Evolutionary conservation across 2,329 filamentous ascomycete species (phyloP).

Genomic region (Cladosporium velox): DNA sequence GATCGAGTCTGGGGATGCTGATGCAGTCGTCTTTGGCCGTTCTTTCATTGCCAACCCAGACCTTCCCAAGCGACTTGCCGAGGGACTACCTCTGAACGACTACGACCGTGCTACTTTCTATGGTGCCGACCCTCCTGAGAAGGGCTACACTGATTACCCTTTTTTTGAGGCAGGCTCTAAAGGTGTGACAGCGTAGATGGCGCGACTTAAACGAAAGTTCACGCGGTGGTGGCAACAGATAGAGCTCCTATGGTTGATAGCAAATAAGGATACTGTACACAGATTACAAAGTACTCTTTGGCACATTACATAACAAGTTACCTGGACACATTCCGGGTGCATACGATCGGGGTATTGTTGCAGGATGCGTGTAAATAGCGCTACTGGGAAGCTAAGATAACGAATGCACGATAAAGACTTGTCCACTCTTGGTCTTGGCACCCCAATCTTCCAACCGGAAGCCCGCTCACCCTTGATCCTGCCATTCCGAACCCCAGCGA

Average conservation of each 20-base stretch:
- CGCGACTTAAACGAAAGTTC: not conserved
- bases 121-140: conserved; percentile 26
- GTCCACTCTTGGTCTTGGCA: conserved; percentile 7
- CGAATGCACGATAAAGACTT: not conserved
- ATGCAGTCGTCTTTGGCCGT: conserved; percentile 51
- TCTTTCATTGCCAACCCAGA: conserved; percentile 53
- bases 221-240: not conserved
- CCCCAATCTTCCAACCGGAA: not conserved
- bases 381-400: conserved; percentile 1
- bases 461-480: not conserved
- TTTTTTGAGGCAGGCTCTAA: conserved; percentile 26
- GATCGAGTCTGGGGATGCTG: conserved; percentile 44
- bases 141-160: conserved; percentile 46
- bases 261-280: not conserved
- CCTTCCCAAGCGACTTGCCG: conserved; percentile 45
- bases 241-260: not conserved
- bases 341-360: not conserved
- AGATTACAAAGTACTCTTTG: not conserved
- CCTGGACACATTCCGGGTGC: not conserved
- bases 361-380: not conserved
- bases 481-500: not conserved
- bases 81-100: conserved; percentile 42
- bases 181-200: not conserved
- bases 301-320: not conserved
- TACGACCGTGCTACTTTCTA: conserved; percentile 51